Conservation (phyloP, 140 eudicot species). For the Erigeron philadelphicus region DNA sequence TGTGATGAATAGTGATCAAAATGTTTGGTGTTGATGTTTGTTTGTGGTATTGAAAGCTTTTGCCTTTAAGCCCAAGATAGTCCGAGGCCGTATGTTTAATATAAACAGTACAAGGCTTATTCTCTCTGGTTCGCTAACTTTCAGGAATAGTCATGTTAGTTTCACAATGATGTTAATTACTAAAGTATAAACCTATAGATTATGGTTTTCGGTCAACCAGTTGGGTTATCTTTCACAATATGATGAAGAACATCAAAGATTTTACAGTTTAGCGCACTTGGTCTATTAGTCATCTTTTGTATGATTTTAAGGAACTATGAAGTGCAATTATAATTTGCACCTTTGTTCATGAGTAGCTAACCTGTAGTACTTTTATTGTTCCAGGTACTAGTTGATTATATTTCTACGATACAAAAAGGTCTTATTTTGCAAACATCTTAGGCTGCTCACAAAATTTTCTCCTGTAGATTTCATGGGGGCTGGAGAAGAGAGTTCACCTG, state of each 20-base stretch:
- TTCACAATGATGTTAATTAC: neutral
- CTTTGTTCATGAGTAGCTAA: constrained; percentile 2
- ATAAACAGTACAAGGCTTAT: neutral
- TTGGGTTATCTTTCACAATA: too few species aligned
- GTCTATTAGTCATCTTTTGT: neutral
- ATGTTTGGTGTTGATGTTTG: neutral
- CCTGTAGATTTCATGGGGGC: constrained; percentile 49
- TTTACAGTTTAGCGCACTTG: neutral
- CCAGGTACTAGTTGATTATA: constrained; percentile 26
- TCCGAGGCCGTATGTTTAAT: neutral
- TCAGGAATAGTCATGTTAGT: neutral
- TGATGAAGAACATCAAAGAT: neutral
- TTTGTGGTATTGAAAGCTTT: neutral
- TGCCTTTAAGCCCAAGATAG: neutral
- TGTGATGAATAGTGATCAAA: neutral
- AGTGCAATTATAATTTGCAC: neutral
- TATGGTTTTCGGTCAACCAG: too few species aligned
- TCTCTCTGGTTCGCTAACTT: neutral
- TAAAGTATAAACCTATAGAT: too few species aligned
- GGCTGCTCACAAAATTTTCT: constrained; percentile 21
- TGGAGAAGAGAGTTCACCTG: constrained; percentile 71
- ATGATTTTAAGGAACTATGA: neutral
- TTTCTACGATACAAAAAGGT: constrained; percentile 15
- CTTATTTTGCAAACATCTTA: neutral
- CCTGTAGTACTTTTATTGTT: constrained; percentile 11